These are phyloP conservation scores for Saturnispora halmiae DNA, from an alignment of 805 yeast genomes.

Conservation along the genomic window DNA sequence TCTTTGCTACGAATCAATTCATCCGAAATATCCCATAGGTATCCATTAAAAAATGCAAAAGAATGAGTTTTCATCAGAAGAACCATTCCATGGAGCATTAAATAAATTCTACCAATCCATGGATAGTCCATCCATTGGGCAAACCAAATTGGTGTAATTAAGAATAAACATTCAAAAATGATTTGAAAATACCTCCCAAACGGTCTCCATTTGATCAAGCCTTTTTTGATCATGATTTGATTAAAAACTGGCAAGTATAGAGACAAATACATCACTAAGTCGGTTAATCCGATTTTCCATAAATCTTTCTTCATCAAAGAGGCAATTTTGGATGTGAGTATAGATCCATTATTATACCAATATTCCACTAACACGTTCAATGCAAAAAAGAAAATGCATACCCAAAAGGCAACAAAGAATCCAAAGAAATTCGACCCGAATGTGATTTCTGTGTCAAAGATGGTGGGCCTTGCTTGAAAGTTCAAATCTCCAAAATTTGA, in stretches of 20 bases:
- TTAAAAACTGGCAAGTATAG: conserved; percentile 52
- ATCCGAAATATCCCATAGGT: conserved; percentile 55
- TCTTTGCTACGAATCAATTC: conserved; percentile 45
- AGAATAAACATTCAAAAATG: conserved; percentile 42
- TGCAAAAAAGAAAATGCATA: conserved; percentile 48
- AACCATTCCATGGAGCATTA: conserved; percentile 77
- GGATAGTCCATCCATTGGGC: conserved; percentile 54
- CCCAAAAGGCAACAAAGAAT: conserved; percentile 73
- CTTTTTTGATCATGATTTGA: conserved; percentile 44
- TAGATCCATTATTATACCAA: conserved; percentile 35
- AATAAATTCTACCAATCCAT: conserved; percentile 86
- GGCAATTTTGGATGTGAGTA: conserved; percentile 47
- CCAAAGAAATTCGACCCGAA: conserved; percentile 57
- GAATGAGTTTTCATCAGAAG: conserved; percentile 94
- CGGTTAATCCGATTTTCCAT: conserved; percentile 61
- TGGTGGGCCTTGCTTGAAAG: conserved; percentile 36
- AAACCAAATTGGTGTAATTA: conserved; percentile 45
- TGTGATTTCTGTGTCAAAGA: conserved; percentile 44
- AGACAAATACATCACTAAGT: conserved; percentile 61
- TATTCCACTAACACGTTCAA: conserved; percentile 47
- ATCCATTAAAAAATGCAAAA: conserved; percentile 85
- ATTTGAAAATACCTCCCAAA: conserved; percentile 59
- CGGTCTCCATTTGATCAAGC: conserved; percentile 47
- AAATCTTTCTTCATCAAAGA: conserved; percentile 52
- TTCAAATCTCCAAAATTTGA: conserved; percentile 50